Evolutionary conservation across 106 monocot genomes (phyloP).

Genomic region (Dendrobium nobile): DNA sequence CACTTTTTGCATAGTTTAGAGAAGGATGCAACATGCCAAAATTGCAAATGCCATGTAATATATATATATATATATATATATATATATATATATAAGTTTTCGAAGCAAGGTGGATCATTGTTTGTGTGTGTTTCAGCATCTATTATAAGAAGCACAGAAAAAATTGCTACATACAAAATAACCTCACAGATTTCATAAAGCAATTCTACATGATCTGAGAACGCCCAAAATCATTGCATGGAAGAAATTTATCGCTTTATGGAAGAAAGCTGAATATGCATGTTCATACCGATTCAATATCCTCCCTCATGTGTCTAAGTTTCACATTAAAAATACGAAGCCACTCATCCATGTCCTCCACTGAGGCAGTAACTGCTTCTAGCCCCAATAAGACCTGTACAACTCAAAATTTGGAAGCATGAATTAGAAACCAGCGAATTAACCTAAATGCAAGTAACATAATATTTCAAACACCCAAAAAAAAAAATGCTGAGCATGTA

Average conservation of each 20-base stretch:
- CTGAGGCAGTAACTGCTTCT: conserved; percentile 58
- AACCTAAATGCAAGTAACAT: background rate
- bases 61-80: background rate
- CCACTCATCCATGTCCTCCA: conserved; percentile 99
- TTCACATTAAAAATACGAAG: conserved; percentile 92
- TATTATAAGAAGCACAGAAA: background rate
- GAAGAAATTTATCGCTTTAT: background rate
- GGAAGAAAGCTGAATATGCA: background rate
- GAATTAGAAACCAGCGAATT: background rate
- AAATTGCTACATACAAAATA: background rate
- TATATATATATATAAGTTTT: background rate
- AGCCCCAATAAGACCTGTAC: conserved; percentile 81
- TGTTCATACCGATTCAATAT: conserved; percentile 80
- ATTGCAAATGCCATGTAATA: background rate
- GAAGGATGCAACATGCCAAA: background rate
- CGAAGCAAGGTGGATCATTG: background rate
- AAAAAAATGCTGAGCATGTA: background rate
- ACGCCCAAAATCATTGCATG: background rate
- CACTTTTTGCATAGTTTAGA: background rate
- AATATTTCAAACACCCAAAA: background rate
- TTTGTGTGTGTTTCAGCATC: background rate
- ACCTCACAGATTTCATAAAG: background rate
- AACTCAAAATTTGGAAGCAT: conserved; percentile 1
- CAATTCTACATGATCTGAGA: background rate
- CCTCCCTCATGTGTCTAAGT: conserved; percentile 99